Evolutionary conservation across 106 monocot species (phyloP).

Genomic region (Platanthera zijinensis): DNA sequence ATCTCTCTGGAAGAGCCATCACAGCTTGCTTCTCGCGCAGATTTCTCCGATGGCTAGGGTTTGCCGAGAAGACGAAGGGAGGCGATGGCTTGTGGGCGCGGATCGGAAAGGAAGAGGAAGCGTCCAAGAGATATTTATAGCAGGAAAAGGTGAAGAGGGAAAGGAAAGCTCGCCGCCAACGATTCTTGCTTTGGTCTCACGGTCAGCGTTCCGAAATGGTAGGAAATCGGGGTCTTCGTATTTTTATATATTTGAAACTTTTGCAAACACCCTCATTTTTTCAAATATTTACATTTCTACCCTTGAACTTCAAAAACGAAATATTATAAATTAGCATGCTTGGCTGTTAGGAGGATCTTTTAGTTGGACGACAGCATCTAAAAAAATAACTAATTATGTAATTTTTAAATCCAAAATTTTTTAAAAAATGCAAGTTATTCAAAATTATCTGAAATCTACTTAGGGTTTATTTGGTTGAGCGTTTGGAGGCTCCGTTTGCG

Average conservation of each 20-base stretch:
- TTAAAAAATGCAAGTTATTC: too few species aligned
- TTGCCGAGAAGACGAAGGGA: background rate
- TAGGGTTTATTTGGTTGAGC: too few species aligned
- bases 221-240: background rate
- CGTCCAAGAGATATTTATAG: background rate
- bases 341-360: too few species aligned
- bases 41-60: background rate
- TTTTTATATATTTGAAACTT: background rate
- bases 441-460: too few species aligned
- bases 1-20: constrained; percentile 9
- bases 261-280: too few species aligned
- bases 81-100: background rate
- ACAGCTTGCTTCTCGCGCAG: background rate
- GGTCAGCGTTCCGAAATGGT: background rate
- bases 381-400: too few species aligned
- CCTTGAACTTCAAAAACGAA: too few species aligned
- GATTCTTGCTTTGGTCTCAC: background rate
- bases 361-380: too few species aligned
- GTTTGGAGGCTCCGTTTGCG: too few species aligned
- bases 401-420: too few species aligned
- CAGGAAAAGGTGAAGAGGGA: background rate
- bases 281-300: too few species aligned
- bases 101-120: background rate
- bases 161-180: background rate
- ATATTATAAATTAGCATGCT: too few species aligned